phyloP scores from a whole-genome alignment of 331 rosid genomes.

The Prunus yedoensis region DNA sequence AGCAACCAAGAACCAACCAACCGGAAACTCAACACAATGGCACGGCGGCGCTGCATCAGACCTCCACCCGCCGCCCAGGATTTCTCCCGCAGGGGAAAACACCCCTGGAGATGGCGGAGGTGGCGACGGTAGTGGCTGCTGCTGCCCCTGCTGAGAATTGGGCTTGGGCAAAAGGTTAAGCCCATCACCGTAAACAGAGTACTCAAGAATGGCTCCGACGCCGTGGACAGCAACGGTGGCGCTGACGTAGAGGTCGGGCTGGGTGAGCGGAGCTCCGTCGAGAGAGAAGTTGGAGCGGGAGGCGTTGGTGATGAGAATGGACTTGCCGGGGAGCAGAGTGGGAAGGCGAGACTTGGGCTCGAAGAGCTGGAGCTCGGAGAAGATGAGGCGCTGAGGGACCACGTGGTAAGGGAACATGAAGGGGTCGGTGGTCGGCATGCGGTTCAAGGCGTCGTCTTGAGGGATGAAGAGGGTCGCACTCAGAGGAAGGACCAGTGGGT shows the following conservation, averaged over 20 bases:
- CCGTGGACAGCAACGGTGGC: slow-evolving; percentile 51
- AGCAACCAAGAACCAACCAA: slow-evolving; percentile 17
- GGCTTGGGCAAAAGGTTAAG: slow-evolving; percentile 2
- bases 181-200: slow-evolving; percentile 40
- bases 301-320: slow-evolving; percentile 49
- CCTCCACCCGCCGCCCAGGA: background rate
- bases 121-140: background rate
- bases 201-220: slow-evolving; percentile 40
- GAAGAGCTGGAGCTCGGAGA: slow-evolving; percentile 64
- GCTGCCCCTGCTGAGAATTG: background rate
- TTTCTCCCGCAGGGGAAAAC: background rate
- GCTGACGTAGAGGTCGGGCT: slow-evolving; percentile 49
- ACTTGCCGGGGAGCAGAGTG: slow-evolving; percentile 56
- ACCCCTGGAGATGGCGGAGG: background rate
- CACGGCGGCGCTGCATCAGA: slow-evolving; percentile 20
- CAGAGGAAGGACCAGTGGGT: slow-evolving; percentile 29
- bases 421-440: slow-evolving; percentile 32
- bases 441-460: slow-evolving; percentile 11
- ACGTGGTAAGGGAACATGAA: slow-evolving; percentile 56
- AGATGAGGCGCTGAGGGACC: slow-evolving; percentile 65
- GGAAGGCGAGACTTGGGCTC: slow-evolving; percentile 48
- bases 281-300: slow-evolving; percentile 54
- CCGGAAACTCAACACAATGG: slow-evolving; percentile 18
- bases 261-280: slow-evolving; percentile 36
- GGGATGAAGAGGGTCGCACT: slow-evolving; percentile 73